Conservation (phyloP, 1,139 yeast species). For the Arxiozyma bovina region DNA sequence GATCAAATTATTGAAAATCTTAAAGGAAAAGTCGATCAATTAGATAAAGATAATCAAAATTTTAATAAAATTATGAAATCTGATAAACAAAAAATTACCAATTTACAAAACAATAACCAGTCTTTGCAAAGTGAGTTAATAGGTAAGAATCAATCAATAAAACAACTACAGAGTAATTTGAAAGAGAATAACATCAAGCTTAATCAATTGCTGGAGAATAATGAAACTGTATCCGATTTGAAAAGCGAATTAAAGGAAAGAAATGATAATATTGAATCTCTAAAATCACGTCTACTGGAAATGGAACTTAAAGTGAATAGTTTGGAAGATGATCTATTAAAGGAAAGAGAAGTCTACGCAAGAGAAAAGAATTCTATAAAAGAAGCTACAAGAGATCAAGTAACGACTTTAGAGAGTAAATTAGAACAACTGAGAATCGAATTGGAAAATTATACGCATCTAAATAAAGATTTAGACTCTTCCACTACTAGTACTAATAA, state of each 20-base stretch:
- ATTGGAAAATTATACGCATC: slow-evolving; percentile 28
- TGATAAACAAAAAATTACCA: slow-evolving; percentile 1
- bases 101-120: neutral
- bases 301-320: slow-evolving; percentile 4
- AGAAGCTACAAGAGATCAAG: slow-evolving; percentile 20
- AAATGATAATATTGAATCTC: neutral
- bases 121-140: neutral
- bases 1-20: slow-evolving; percentile 6
- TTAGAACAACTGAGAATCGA: slow-evolving; percentile 38
- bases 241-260: slow-evolving; percentile 26
- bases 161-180: slow-evolving; percentile 14
- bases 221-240: slow-evolving; percentile 11
- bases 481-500: neutral
- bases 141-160: neutral
- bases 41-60: neutral
- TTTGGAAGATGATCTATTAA: slow-evolving; percentile 20
- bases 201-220: neutral
- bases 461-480: neutral
- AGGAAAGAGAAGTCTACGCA: slow-evolving; percentile 15
- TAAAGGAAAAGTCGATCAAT: neutral
- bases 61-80: neutral
- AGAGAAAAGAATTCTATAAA: slow-evolving; percentile 22
- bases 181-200: slow-evolving; percentile 4
- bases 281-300: neutral
- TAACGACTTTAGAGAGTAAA: slow-evolving; percentile 33